A percentile compares a stretch with the other conserved stretches of the same genome.
These are phyloP conservation scores for Dalbergia cultrata DNA, from an alignment of 306 rosid genomes.

Conservation along the genomic window DNA sequence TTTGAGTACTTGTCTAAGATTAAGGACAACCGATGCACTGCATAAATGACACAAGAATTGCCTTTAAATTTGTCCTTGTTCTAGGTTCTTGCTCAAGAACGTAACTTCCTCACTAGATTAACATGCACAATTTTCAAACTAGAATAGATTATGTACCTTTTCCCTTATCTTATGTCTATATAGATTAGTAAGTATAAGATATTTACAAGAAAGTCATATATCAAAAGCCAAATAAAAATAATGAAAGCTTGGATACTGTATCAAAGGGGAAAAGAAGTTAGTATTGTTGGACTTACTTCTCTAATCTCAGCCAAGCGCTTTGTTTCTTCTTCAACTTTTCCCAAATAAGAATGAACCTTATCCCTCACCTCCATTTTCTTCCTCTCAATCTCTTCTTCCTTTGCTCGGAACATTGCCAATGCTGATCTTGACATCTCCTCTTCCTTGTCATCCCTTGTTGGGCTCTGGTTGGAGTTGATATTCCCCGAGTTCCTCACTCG, in stretches of 20 bases:
- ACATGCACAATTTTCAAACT: neutral
- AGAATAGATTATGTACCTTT: neutral
- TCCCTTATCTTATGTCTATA: neutral
- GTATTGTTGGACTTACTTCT: slow-evolving; percentile 68
- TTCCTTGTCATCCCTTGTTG: slow-evolving; percentile 70
- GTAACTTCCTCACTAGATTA: neutral
- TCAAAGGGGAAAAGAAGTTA: neutral
- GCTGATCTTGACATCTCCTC: slow-evolving; percentile 90
- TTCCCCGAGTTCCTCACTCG: slow-evolving; percentile 65
- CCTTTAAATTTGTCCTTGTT: neutral
- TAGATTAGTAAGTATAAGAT: neutral
- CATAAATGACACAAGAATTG: neutral
- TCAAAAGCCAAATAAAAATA: neutral
- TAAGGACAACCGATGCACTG: neutral
- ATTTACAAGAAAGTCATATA: neutral
- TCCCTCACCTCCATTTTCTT: slow-evolving; percentile 85
- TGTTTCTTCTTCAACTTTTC: slow-evolving; percentile 76
- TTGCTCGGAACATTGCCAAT: slow-evolving; percentile 69
- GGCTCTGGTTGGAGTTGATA: slow-evolving; percentile 63
- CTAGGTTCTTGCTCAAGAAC: slow-evolving; percentile 18
- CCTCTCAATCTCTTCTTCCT: slow-evolving; percentile 95
- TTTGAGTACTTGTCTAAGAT: neutral
- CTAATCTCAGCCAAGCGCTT: slow-evolving; percentile 89
- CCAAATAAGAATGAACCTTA: slow-evolving; percentile 79
- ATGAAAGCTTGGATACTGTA: slow-evolving; percentile 1